Conservation (phyloP, 768 basidiomycete genomes). For the Podaxis sp. region DNA sequence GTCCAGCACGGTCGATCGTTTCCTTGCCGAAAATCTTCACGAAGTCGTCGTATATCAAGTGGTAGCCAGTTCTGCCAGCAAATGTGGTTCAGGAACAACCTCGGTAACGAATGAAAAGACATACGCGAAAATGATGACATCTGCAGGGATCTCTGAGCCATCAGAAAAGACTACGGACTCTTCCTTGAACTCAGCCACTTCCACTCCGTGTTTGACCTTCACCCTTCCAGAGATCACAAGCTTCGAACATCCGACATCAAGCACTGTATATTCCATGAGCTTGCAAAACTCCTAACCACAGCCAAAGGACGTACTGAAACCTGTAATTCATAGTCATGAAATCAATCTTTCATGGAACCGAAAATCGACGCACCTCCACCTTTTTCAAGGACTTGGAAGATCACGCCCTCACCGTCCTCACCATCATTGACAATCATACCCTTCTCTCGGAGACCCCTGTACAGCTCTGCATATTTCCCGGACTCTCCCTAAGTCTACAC, state of each 20-base stretch:
- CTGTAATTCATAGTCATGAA: neutral
- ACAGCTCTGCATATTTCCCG: too few relatives aligned
- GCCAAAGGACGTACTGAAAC: slow-evolving; percentile 1
- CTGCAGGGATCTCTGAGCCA: slow-evolving; percentile 23
- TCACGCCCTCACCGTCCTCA: too few relatives aligned
- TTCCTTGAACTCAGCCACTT: slow-evolving; percentile 36
- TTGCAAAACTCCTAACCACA: too few relatives aligned
- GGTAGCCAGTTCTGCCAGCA: slow-evolving; percentile 7
- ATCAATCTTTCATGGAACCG: neutral
- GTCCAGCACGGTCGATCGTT: slow-evolving; percentile 28
- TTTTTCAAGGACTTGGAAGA: too few relatives aligned
- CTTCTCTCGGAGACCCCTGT: too few relatives aligned
- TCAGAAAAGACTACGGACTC: slow-evolving; percentile 37
- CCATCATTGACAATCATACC: too few relatives aligned
- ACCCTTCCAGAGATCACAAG: slow-evolving; percentile 54
- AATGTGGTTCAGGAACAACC: neutral
- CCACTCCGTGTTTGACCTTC: slow-evolving; percentile 54
- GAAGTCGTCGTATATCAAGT: slow-evolving; percentile 27
- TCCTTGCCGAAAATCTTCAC: slow-evolving; percentile 35
- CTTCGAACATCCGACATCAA: slow-evolving; percentile 50
- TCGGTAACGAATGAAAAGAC: neutral
- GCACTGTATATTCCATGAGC: slow-evolving; percentile 21
- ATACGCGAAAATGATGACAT: too few relatives aligned
- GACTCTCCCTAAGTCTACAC: neutral
- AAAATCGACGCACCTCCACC: too few relatives aligned